These are phyloP conservation scores for Phytophthora macrochlamydospora DNA, from an alignment of 352 stramenopile species.

Conservation along the genomic window DNA sequence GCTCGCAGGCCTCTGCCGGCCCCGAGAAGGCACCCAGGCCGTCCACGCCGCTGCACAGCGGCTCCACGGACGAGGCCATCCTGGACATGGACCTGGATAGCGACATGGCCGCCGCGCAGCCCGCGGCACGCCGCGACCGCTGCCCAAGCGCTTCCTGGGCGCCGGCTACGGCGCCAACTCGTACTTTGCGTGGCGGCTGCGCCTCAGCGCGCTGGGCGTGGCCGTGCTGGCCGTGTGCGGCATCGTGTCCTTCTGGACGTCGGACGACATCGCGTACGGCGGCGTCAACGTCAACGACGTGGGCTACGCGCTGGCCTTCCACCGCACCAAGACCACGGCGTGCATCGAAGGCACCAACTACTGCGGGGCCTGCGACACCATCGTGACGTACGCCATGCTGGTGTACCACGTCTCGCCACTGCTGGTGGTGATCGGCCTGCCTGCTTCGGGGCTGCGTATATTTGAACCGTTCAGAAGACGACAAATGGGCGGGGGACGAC, in stretches of 20 bases:
- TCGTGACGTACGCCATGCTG: slow-evolving; percentile 68
- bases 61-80: slow-evolving; percentile 24
- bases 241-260: slow-evolving; percentile 54
- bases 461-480: slow-evolving; percentile 79
- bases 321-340: slow-evolving; percentile 32
- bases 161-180: slow-evolving; percentile 70
- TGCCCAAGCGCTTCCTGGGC: slow-evolving; percentile 53
- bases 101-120: slow-evolving; percentile 7
- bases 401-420: slow-evolving; percentile 72
- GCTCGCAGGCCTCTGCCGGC: slow-evolving; percentile 16
- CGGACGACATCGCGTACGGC: slow-evolving; percentile 37
- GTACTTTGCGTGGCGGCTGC: slow-evolving; percentile 79
- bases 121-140: slow-evolving; percentile 38
- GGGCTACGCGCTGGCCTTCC: slow-evolving; percentile 47
- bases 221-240: slow-evolving; percentile 42
- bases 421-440: slow-evolving; percentile 68
- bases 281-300: slow-evolving; percentile 58
- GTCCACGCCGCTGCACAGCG: slow-evolving; percentile 26
- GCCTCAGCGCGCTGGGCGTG: slow-evolving; percentile 52
- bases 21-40: slow-evolving; percentile 20
- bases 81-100: slow-evolving; percentile 31
- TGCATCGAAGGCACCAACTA: slow-evolving; percentile 31
- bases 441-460: slow-evolving; percentile 55
- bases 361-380: slow-evolving; percentile 63
- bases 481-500: slow-evolving; percentile 29